Percentiles rank a stretch among this genome's conserved stretches.
phyloP scores from a whole-genome alignment of 208 protist genomes.

The Crithidia mellificae region DNA sequence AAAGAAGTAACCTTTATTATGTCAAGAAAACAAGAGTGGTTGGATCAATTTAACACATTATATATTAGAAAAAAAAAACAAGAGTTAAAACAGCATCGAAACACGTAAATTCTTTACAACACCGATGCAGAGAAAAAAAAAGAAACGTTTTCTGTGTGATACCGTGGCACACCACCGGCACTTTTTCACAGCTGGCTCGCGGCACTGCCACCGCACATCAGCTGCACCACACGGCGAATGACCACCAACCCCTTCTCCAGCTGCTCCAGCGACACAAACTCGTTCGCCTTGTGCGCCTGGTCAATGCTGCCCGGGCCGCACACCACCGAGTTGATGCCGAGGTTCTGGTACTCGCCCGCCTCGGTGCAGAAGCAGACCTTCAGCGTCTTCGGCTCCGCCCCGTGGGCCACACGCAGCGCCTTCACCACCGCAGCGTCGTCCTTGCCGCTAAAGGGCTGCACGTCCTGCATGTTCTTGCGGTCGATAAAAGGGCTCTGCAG shows the following conservation, averaged over 20 bases:
- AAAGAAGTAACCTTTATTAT: too few relatives aligned
- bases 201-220: conserved; percentile 28
- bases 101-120: too few relatives aligned
- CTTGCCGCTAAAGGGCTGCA: conserved; percentile 33
- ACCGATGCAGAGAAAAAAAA: too few relatives aligned
- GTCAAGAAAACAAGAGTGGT: too few relatives aligned
- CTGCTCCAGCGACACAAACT: conserved; percentile 64
- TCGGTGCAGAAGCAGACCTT: conserved; percentile 67
- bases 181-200: conserved; percentile 34
- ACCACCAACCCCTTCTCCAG: conserved; percentile 46
- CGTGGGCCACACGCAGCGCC: conserved; percentile 29
- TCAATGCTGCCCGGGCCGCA: conserved; percentile 66
- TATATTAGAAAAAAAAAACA: too few relatives aligned
- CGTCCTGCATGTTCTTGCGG: conserved; percentile 22
- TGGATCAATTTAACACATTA: too few relatives aligned
- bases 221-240: conserved; percentile 36
- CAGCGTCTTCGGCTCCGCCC: conserved; percentile 10
- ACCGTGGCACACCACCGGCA: too few relatives aligned
- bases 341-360: conserved; percentile 47
- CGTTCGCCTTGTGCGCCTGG: conserved; percentile 68
- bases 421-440: conserved; percentile 30
- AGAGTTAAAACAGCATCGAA: too few relatives aligned
- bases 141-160: too few relatives aligned
- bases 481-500: conserved; percentile 9
- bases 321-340: conserved; percentile 59